Percentiles rank a stretch among this genome's conserved stretches.
Evolutionary conservation across 306 rosid species (phyloP).

Genomic region (Begonia peltatifolia): DNA sequence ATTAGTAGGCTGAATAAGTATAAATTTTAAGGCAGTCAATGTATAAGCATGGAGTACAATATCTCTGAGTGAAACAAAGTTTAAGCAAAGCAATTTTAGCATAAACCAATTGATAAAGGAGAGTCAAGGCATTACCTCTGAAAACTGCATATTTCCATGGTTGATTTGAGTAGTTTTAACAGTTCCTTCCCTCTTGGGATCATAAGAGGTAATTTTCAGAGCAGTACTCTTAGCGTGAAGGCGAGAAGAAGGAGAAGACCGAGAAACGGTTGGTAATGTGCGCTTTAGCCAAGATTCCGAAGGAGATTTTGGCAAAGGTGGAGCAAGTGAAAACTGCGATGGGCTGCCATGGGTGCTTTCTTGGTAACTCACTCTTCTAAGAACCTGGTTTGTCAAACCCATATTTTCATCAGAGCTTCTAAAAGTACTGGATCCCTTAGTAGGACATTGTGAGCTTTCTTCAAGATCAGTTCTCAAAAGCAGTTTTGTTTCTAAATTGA

Average conservation of each 20-base stretch:
- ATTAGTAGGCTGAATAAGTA: too few relatives aligned
- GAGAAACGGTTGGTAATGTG: slow-evolving; percentile 45
- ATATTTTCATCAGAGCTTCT: slow-evolving; percentile 6
- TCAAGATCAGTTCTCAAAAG: neutral
- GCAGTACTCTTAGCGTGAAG: neutral
- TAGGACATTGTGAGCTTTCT: slow-evolving; percentile 7
- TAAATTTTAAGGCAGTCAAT: neutral
- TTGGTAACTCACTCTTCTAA: too few relatives aligned
- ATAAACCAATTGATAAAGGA: slow-evolving; percentile 6
- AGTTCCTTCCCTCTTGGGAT: slow-evolving; percentile 37
- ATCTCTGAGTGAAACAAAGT: too few relatives aligned
- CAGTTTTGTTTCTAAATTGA: too few relatives aligned
- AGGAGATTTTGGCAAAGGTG: slow-evolving; percentile 74
- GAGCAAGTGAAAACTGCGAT: slow-evolving; percentile 29
- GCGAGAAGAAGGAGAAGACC: slow-evolving; percentile 21
- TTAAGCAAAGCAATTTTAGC: too few relatives aligned
- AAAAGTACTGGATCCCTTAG: slow-evolving; percentile 17
- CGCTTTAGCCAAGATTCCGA: slow-evolving; percentile 92
- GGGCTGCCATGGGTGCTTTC: neutral
- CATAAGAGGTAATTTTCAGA: slow-evolving; percentile 2
- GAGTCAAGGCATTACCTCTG: slow-evolving; percentile 41
- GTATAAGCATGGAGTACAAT: too few relatives aligned
- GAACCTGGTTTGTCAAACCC: too few relatives aligned
- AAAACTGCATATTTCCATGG: slow-evolving; percentile 28
- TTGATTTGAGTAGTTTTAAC: slow-evolving; percentile 34